A percentile compares a stretch with the other conserved stretches of the same genome.
Conservation (phyloP, 495 filamentous ascomycete genomes). For the Podospora pseudopauciseta region DNA sequence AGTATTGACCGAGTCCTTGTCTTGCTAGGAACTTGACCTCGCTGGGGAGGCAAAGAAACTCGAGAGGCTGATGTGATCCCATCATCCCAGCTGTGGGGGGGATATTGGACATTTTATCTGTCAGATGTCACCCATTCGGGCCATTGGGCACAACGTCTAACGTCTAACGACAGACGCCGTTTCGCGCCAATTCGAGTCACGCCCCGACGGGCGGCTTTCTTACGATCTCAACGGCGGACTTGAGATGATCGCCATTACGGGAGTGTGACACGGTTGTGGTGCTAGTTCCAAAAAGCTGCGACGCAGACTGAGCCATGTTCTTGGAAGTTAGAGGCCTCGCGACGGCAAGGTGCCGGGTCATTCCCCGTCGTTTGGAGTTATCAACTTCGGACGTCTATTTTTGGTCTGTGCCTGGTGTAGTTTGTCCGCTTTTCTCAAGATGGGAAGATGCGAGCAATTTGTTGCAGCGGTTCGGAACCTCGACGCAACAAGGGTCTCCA, state of each 20-base stretch:
- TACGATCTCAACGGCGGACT: not conserved
- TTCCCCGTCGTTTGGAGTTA: not conserved
- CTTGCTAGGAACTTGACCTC: not conserved
- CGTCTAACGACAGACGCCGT: not conserved
- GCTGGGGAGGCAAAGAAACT: not conserved
- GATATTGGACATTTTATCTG: not conserved
- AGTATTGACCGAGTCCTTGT: too few species aligned
- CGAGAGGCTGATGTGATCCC: not conserved
- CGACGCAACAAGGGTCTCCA: not conserved
- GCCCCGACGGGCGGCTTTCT: not conserved
- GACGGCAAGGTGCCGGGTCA: not conserved
- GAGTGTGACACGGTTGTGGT: not conserved
- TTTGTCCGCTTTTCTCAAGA: not conserved
- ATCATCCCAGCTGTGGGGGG: not conserved
- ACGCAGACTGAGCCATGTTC: not conserved
- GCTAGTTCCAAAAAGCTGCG: not conserved
- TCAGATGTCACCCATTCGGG: not conserved
- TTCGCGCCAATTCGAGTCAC: not conserved
- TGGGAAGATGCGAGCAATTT: not conserved
- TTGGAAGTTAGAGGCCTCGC: not conserved
- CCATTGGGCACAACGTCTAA: not conserved
- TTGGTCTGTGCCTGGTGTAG: not conserved
- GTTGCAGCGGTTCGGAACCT: not conserved
- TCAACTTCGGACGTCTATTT: not conserved
- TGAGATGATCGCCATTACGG: not conserved